phyloP scores from a whole-genome alignment of 1,284 basidiomycete genomes.

The Naganishia sp. region DNA sequence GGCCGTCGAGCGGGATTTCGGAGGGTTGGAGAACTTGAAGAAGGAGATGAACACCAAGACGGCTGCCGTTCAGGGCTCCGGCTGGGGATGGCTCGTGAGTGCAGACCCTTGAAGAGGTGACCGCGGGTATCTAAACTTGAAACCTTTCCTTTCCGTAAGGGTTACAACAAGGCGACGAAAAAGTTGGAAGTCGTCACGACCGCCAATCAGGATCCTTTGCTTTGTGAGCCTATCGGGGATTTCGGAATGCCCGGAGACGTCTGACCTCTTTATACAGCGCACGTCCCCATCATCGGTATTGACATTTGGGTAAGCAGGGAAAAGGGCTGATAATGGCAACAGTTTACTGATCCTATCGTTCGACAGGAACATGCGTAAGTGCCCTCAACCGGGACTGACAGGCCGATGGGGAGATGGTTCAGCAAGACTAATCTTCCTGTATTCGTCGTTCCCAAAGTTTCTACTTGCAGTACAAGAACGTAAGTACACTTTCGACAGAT shows the following conservation, averaged over 20 bases:
- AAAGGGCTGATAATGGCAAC: constrained; percentile 49
- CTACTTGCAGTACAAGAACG: constrained; percentile 91
- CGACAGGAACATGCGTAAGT: constrained; percentile 49
- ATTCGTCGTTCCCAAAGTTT: constrained; percentile 45
- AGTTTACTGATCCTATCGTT: constrained; percentile 54
- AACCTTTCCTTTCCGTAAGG: constrained; percentile 55
- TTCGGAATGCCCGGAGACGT: neutral
- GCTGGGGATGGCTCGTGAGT: constrained; percentile 94
- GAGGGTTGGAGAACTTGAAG: constrained; percentile 71
- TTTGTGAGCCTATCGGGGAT: constrained; percentile 54
- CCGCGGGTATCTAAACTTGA: neutral
- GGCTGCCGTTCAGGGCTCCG: constrained; percentile 93
- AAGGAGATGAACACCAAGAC: constrained; percentile 82
- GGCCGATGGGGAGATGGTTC: too few relatives aligned
- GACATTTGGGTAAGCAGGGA: constrained; percentile 76
- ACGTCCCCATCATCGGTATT: constrained; percentile 88
- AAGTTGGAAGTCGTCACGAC: constrained; percentile 88
- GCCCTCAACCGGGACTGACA: neutral
- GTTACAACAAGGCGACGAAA: constrained; percentile 68
- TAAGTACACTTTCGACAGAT: constrained; percentile 44
- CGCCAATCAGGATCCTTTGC: constrained; percentile 93
- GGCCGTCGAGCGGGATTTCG: constrained; percentile 81
- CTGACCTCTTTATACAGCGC: constrained; percentile 48
- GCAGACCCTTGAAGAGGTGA: neutral
- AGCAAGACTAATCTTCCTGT: neutral